Base-by-base conservation (phyloP, 208 protist species). In the Trypanosoma vivax region DNA sequence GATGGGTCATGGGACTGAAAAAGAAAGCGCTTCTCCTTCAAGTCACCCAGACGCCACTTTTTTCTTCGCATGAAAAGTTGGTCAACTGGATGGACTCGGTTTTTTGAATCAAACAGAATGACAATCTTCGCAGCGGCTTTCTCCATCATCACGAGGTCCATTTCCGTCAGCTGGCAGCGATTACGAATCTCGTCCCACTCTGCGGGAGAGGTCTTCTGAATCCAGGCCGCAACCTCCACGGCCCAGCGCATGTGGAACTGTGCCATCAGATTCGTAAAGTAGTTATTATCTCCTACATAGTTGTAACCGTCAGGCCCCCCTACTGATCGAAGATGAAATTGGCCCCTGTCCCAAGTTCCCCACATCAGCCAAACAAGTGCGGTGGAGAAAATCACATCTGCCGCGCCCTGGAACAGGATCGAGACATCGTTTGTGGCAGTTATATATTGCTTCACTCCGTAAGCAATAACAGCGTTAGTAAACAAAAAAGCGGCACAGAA, bases 231-330 rank as follows among this genome's bases (percentile, higher is more conserved):
- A 23, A 92, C 25, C 60, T 88, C 60, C 24, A 90, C 70, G 3
- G 79, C 81, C 77, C 81, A 96, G 45, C 79, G 65, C 72, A 96
- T 54, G 48, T 92, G 85, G 41, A 81, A 62, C 66, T 89, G 73
- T 13, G 82, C 90, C 79, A 96, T 87, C 24, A 94, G 23, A 59
- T 96, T 96, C 30, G 90, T 96, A 64, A 93, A 96, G 52, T 89
- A 84, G 68, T 92, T 90, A 73, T 96, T 83, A 73, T 94, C 73
- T n/a, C 78, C 72, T 7, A 91, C 48, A 35, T 77, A 81, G 47
- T 72, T 90, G 73, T 93, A 94, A 45, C 80, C 74, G 57, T 96
- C 90, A 25, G 84, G 82, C 5, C 90, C 84, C 0, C 82, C 79
- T 14, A 96, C 86, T 46, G 58, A 90, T 28, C 86, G 79, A 35